These are phyloP conservation scores for Trichophyton rubrum DNA, from an alignment of 2,329 filamentous ascomycete species.

Conservation along the genomic window DNA sequence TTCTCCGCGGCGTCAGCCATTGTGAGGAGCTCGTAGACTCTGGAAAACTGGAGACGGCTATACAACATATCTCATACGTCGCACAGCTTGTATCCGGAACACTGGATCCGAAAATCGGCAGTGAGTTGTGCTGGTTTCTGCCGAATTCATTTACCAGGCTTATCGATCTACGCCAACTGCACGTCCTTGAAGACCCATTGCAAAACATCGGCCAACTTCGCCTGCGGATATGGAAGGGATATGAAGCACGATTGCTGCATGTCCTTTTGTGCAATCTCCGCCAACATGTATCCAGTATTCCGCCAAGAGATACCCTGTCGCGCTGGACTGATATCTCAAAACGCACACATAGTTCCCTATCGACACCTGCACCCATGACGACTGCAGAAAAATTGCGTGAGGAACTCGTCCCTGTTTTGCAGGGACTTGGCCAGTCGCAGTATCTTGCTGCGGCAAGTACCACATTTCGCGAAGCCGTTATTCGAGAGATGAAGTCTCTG, in stretches of 20 bases:
- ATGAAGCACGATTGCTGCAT: not conserved
- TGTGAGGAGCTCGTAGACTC: conserved; percentile 61
- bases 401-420: conserved; percentile 5
- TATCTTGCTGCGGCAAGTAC: conserved; percentile 1
- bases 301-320: conserved; percentile 2
- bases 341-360: not conserved
- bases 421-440: conserved; percentile 5
- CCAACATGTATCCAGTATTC: conserved; percentile 3
- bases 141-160: not conserved
- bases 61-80: conserved; percentile 12
- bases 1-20: conserved; percentile 53
- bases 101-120: conserved; percentile 8
- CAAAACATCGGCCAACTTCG: conserved; percentile 2
- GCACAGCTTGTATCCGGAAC: conserved; percentile 11
- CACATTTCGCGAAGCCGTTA: conserved; percentile 64
- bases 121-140: not conserved
- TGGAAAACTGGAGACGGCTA: conserved; percentile 7
- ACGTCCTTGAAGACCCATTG: conserved; percentile 1
- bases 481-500: conserved; percentile 72
- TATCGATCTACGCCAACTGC: conserved; percentile 7
- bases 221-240: conserved; percentile 1
- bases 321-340: conserved; percentile 1
- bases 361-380: not conserved
- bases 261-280: not conserved
- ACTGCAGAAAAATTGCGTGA: conserved; percentile 4